These are phyloP conservation scores for Sarocladiaceae sp. DNA, from an alignment of 2,329 filamentous ascomycete genomes.

Conservation along the genomic window DNA sequence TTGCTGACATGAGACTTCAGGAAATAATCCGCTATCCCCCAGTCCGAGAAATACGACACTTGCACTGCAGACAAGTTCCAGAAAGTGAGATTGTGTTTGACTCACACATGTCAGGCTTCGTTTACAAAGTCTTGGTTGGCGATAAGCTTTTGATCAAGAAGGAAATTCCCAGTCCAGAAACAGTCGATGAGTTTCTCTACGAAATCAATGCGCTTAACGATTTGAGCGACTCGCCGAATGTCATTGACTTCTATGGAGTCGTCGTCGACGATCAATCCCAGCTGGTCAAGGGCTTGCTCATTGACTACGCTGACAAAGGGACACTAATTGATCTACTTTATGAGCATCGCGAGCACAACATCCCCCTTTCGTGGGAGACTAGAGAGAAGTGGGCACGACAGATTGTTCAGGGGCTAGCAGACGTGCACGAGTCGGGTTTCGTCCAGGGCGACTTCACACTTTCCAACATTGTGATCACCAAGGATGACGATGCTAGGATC, in stretches of 20 bases:
- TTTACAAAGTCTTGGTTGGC: slow-evolving; percentile 81
- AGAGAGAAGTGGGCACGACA: slow-evolving; percentile 87
- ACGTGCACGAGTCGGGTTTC: slow-evolving; percentile 93
- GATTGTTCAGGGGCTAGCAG: slow-evolving; percentile 82
- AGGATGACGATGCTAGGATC: slow-evolving; percentile 81
- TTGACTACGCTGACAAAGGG: slow-evolving; percentile 81
- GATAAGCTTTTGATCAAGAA: slow-evolving; percentile 83
- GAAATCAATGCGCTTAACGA: slow-evolving; percentile 92
- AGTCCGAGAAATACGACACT: slow-evolving; percentile 67
- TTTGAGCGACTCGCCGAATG: slow-evolving; percentile 66
- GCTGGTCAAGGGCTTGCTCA: slow-evolving; percentile 80
- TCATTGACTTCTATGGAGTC: slow-evolving; percentile 83
- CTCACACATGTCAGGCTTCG: slow-evolving; percentile 92
- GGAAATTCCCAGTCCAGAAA: slow-evolving; percentile 93
- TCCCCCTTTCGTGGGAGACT: slow-evolving; percentile 61
- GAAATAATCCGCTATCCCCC: slow-evolving; percentile 89
- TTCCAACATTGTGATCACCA: slow-evolving; percentile 93
- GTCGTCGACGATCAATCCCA: slow-evolving; percentile 85
- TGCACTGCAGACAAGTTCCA: slow-evolving; percentile 59
- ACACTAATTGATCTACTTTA: slow-evolving; percentile 89
- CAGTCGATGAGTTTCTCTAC: slow-evolving; percentile 93
- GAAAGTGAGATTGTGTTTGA: slow-evolving; percentile 81
- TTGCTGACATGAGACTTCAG: slow-evolving; percentile 23
- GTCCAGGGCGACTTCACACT: slow-evolving; percentile 97
- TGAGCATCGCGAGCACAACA: slow-evolving; percentile 59